phyloP scores from a whole-genome alignment of 768 basidiomycete genomes.

The Boletus vermiculosoides region DNA sequence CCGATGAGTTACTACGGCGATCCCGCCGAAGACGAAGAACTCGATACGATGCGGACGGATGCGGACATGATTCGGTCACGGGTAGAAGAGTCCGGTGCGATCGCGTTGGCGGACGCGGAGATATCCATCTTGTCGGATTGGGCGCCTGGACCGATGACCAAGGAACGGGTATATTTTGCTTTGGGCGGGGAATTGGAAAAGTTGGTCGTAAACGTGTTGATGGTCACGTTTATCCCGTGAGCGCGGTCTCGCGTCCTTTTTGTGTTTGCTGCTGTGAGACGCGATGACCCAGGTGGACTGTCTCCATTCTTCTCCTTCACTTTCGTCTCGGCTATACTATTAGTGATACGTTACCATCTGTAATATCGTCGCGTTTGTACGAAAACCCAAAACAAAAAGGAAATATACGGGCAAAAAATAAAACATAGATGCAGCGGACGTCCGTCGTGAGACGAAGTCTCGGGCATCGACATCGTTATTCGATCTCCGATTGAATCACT shows the following conservation, averaged over 20 bases:
- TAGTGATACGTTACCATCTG: constrained; percentile 11
- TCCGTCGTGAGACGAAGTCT: background rate
- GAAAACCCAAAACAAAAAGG: constrained; percentile 9
- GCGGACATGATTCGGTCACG: constrained; percentile 45
- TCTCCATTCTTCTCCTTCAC: background rate
- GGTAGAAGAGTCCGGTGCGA: constrained; percentile 68
- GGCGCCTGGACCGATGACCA: constrained; percentile 48
- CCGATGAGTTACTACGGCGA: constrained; percentile 47
- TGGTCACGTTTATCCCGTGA: constrained; percentile 70
- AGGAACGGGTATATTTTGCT: constrained; percentile 69
- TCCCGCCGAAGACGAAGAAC: constrained; percentile 37
- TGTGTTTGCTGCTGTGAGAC: background rate
- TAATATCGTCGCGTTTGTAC: constrained; percentile 3
- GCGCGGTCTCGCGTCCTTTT: background rate
- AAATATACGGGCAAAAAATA: background rate
- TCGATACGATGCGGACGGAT: constrained; percentile 28
- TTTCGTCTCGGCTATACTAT: constrained; percentile 1
- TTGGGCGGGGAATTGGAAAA: constrained; percentile 66
- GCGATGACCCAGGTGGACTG: constrained; percentile 7
- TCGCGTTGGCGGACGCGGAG: constrained; percentile 60
- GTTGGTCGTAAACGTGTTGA: constrained; percentile 70
- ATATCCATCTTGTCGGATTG: constrained; percentile 59
- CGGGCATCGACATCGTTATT: background rate
- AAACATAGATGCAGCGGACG: background rate
- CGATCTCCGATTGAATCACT: background rate